A percentile compares a stretch with the other conserved stretches of the same genome.
These are phyloP conservation scores for Calonectria leucothoes DNA, from an alignment of 2,329 filamentous ascomycete species.

Conservation along the genomic window DNA sequence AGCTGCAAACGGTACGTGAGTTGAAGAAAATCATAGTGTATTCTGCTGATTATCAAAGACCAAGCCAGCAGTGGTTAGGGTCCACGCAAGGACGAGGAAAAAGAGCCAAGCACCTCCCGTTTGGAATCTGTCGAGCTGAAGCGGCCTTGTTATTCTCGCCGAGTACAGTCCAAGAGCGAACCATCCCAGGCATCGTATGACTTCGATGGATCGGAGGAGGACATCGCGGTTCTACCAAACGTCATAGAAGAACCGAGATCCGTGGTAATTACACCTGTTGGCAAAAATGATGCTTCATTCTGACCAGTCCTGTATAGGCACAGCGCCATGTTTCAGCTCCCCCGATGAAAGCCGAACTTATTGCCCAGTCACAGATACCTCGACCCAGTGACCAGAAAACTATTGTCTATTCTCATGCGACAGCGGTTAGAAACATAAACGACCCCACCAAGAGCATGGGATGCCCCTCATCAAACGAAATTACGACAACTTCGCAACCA, in stretches of 20 bases:
- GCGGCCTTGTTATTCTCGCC: constrained; percentile 55
- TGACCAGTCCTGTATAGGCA: constrained; percentile 23
- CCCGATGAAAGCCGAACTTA: constrained; percentile 21
- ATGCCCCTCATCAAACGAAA: neutral
- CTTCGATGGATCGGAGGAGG: constrained; percentile 30
- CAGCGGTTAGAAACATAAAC: neutral
- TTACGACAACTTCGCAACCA: neutral
- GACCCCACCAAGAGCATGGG: neutral
- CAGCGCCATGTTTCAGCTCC: constrained; percentile 45
- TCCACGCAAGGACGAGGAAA: constrained; percentile 30
- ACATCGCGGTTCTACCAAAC: neutral
- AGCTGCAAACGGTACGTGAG: constrained; percentile 28
- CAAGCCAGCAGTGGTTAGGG: constrained; percentile 32
- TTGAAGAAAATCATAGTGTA: neutral
- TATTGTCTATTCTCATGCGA: neutral
- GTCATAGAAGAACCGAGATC: constrained; percentile 21
- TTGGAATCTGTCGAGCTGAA: constrained; percentile 40
- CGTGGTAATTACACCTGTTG: constrained; percentile 18
- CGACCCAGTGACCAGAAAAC: constrained; percentile 29
- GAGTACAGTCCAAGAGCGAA: constrained; percentile 61
- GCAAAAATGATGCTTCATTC: neutral
- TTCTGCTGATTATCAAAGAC: constrained; percentile 31
- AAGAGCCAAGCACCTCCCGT: constrained; percentile 29
- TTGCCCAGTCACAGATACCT: constrained; percentile 39
- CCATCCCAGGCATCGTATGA: constrained; percentile 45